Evolutionary conservation across 1,139 yeast genomes (phyloP).

Genomic region (Ogataea hybrid): DNA sequence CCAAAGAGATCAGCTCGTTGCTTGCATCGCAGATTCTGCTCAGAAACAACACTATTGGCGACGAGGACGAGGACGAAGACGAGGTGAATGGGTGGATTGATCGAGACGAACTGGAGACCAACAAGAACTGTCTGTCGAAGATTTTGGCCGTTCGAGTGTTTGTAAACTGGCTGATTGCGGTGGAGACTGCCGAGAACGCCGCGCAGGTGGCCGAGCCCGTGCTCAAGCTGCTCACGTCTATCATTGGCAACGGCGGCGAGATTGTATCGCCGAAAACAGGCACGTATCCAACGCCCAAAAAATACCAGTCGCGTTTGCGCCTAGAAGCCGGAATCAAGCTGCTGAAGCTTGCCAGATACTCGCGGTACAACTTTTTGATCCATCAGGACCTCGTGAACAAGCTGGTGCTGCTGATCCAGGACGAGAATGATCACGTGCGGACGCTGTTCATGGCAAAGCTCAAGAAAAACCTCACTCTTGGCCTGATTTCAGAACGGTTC

Average conservation of each 20-base stretch:
- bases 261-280: slow-evolving; percentile 49
- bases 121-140: slow-evolving; percentile 42
- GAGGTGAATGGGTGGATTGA: slow-evolving; percentile 50
- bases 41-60: slow-evolving; percentile 38
- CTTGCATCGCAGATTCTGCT: slow-evolving; percentile 63
- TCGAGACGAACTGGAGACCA: slow-evolving; percentile 37
- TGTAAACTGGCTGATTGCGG: slow-evolving; percentile 59
- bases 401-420: slow-evolving; percentile 63
- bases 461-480: slow-evolving; percentile 51
- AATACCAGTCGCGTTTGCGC: slow-evolving; percentile 60
- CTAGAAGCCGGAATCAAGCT: slow-evolving; percentile 66
- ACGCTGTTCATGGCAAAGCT: slow-evolving; percentile 48
- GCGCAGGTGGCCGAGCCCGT: slow-evolving; percentile 57
- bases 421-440: slow-evolving; percentile 61
- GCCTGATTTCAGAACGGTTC: slow-evolving; percentile 60
- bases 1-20: slow-evolving; percentile 54
- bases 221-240: slow-evolving; percentile 60
- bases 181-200: slow-evolving; percentile 34
- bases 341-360: slow-evolving; percentile 60
- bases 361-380: slow-evolving; percentile 52
- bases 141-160: slow-evolving; percentile 57
- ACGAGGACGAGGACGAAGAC: slow-evolving; percentile 26
- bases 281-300: slow-evolving; percentile 61
- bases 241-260: slow-evolving; percentile 83
- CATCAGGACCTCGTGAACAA: slow-evolving; percentile 51